phyloP scores from a whole-genome alignment of 208 protist genomes.

The Trypanosoma rangeli region DNA sequence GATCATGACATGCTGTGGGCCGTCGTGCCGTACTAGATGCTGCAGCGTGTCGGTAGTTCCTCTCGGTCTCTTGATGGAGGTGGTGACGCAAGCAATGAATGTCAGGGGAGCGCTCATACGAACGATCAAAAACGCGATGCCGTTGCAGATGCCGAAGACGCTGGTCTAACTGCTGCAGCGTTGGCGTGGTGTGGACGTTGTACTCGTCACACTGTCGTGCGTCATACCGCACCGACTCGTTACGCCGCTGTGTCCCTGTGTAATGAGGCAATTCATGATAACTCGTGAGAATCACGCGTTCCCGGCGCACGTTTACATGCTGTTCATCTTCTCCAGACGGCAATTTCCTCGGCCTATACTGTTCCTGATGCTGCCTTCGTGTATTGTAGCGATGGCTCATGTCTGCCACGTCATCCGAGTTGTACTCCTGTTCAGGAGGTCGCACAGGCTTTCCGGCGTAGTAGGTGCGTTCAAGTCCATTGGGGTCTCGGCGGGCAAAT shows the following conservation, averaged over 20 bases:
- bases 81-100: conserved; percentile 8
- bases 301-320: conserved; percentile 16
- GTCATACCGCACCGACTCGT: background rate
- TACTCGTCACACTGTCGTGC: background rate
- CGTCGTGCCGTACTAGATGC: conserved; percentile 1
- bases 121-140: conserved; percentile 18
- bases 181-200: conserved; percentile 30
- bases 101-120: background rate
- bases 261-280: background rate
- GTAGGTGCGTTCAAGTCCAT: conserved; percentile 18
- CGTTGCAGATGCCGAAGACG: conserved; percentile 52
- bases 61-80: conserved; percentile 18
- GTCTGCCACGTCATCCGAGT: background rate
- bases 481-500: background rate
- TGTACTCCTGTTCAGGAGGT: background rate
- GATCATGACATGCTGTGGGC: conserved; percentile 16
- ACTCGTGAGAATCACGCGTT: conserved; percentile 3
- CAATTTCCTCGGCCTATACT: background rate
- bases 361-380: conserved; percentile 2
- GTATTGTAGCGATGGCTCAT: background rate
- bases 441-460: conserved; percentile 22
- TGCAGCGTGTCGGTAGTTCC: background rate
- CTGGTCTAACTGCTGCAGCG: conserved; percentile 49
- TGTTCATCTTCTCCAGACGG: background rate
- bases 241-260: background rate